phyloP scores from a whole-genome alignment of 768 basidiomycete species.

The Lactarius hengduanensis region DNA sequence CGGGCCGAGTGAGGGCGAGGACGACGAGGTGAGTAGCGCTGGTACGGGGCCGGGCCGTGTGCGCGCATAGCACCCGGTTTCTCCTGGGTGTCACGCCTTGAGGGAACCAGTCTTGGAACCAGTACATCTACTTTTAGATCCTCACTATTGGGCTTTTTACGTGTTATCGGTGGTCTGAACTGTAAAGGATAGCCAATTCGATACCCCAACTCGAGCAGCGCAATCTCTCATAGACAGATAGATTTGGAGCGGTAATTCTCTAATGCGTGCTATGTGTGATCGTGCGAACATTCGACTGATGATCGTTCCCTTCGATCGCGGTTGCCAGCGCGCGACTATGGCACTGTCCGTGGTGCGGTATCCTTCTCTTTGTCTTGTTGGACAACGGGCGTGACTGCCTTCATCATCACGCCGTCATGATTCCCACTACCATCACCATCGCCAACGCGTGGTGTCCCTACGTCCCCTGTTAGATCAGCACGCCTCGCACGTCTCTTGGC shows the following conservation, averaged over 20 bases:
- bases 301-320: background rate
- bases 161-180: slow-evolving; percentile 8
- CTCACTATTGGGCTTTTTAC: slow-evolving; percentile 14
- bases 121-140: slow-evolving; percentile 13
- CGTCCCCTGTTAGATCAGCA: background rate
- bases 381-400: background rate
- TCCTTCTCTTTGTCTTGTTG: slow-evolving; percentile 10
- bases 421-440: slow-evolving; percentile 1
- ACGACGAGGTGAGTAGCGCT: slow-evolving; percentile 31
- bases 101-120: too few relatives aligned
- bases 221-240: background rate
- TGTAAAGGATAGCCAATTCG: slow-evolving; percentile 16
- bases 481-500: slow-evolving; percentile 35
- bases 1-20: slow-evolving; percentile 42
- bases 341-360: background rate
- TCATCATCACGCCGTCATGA: slow-evolving; percentile 15
- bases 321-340: background rate
- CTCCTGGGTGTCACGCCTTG: too few relatives aligned
- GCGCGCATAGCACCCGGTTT: slow-evolving; percentile 4
- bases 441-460: background rate
- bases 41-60: slow-evolving; percentile 17
- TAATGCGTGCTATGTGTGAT: background rate
- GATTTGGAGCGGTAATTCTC: too few relatives aligned
- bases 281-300: background rate
- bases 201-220: slow-evolving; percentile 3